Evolutionary conservation across 2,329 filamentous ascomycete species (phyloP).

Genomic region (Beauveria varroae): DNA sequence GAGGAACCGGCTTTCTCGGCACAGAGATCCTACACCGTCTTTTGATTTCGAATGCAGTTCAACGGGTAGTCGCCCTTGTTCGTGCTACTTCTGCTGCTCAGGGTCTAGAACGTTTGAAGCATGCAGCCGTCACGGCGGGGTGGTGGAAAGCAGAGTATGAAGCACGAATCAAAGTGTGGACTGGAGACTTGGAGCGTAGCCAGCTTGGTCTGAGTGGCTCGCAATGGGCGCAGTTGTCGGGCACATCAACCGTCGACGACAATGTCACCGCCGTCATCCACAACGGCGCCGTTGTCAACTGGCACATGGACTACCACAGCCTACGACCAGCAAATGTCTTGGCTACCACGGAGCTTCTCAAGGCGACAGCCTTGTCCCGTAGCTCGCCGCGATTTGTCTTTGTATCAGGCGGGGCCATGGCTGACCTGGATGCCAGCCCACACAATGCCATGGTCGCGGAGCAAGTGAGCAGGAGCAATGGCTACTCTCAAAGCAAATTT

Average conservation of each 20-base stretch:
- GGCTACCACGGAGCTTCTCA: conserved; percentile 17
- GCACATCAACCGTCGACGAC: conserved; percentile 32
- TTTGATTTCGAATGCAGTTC: not conserved
- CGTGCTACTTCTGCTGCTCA: conserved; percentile 9
- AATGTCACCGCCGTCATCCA: conserved; percentile 67
- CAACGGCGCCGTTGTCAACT: conserved; percentile 79
- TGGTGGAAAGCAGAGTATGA: conserved; percentile 15
- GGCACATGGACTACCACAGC: conserved; percentile 69
- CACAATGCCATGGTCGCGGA: not conserved
- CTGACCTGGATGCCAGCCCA: not conserved
- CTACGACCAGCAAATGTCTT: conserved; percentile 66
- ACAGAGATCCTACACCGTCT: conserved; percentile 12
- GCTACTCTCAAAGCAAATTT: conserved; percentile 19
- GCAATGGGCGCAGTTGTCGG: conserved; percentile 52
- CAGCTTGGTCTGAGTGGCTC: conserved; percentile 59
- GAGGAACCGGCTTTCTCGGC: conserved; percentile 13
- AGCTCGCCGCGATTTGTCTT: conserved; percentile 16
- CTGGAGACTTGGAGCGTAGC: conserved; percentile 63
- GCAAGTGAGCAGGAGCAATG: conserved; percentile 3
- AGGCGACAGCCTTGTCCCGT: conserved; percentile 12
- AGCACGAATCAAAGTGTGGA: conserved; percentile 51
- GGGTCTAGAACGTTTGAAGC: conserved; percentile 12
- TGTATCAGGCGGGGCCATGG: conserved; percentile 17
- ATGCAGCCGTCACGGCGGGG: conserved; percentile 9
- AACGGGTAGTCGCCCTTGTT: conserved; percentile 8